Evolutionary conservation across 176 grass and related monocot species (phyloP), one percentile per base, ranked within the genome.

Genomic region (Hordeum marinum): DNA sequence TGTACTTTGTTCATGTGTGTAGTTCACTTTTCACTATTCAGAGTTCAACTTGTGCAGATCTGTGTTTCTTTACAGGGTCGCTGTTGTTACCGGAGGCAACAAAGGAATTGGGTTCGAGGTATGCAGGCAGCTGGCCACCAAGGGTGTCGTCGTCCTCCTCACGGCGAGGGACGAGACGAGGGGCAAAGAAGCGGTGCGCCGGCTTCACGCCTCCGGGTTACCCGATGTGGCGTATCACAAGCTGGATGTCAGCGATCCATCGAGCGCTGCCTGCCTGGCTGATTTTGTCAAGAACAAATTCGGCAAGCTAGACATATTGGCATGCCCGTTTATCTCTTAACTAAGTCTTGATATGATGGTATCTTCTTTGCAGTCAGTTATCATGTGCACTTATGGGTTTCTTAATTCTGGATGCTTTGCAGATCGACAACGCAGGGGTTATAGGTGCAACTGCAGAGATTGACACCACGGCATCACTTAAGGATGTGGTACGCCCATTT

Each of bases 31-130:
- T 77, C 50, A 36, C 13, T 21, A n/a, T 78, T 77, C 41, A 70
- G 21, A 39, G 23, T 57, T 83, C 1, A 46, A 1, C 0, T 46
- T 50, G 6, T 50, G 21, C 18, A 31, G 1, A 35, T 72, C 0
- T 21, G 54, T 21, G 54, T 57, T 31, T 63, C 6, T 21, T 17
- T 72, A 3, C 73, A 91, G 92, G 57, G 45, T 94, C 43, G 89
- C 86, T 26, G 62, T 94, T 26, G 89, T 94, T 21, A 94, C 92
- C 7, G 89, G 92, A 45, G 89, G 79, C 7, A 91, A 86, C 52
- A 91, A 89, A 73, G 92, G 92, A 37, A 84, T 91, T 25, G 92
- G 92, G 15, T 87, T 91, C 2, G 89, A 89, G 37, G 83, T 89
- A 65, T 94, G 92, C 63, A 73, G 73, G 63, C 89, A 94, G 75